Percentiles rank a stretch among this genome's conserved stretches.
These are phyloP conservation scores for Trichophyton verrucosum DNA, from an alignment of 2,329 filamentous ascomycete species.

Conservation along the genomic window DNA sequence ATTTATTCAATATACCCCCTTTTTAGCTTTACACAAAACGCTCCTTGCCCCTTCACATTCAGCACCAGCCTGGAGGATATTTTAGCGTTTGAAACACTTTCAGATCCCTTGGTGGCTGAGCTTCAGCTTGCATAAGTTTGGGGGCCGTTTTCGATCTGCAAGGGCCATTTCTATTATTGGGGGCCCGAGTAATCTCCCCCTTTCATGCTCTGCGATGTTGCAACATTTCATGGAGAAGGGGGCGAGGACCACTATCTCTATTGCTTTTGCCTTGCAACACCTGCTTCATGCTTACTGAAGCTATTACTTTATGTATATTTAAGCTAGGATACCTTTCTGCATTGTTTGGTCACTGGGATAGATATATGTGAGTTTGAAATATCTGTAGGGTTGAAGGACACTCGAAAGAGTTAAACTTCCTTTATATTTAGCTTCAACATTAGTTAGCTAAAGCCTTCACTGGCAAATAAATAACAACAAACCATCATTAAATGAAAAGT, in stretches of 20 bases:
- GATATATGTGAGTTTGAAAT: background rate
- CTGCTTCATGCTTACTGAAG: background rate
- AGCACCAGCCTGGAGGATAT: background rate
- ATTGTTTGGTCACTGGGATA: background rate
- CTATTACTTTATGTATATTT: background rate
- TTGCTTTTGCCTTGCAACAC: background rate
- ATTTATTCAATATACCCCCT: constrained; percentile 4
- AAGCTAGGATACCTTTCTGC: background rate
- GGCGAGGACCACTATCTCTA: background rate
- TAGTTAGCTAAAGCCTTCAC: background rate
- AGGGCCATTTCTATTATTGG: background rate
- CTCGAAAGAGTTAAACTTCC: background rate
- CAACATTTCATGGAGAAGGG: background rate
- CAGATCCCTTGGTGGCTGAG: background rate
- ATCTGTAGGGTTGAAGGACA: background rate
- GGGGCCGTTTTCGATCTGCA: background rate
- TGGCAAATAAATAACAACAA: background rate
- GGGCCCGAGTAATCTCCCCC: background rate
- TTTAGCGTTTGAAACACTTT: constrained; percentile 2
- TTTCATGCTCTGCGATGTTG: background rate
- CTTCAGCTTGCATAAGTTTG: background rate
- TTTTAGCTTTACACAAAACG: background rate
- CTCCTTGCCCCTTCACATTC: background rate
- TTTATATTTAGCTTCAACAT: background rate
- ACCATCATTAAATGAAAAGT: background rate